Conservation (phyloP, 345 rosid genomes). For the Rhodamnia rubescens region DNA sequence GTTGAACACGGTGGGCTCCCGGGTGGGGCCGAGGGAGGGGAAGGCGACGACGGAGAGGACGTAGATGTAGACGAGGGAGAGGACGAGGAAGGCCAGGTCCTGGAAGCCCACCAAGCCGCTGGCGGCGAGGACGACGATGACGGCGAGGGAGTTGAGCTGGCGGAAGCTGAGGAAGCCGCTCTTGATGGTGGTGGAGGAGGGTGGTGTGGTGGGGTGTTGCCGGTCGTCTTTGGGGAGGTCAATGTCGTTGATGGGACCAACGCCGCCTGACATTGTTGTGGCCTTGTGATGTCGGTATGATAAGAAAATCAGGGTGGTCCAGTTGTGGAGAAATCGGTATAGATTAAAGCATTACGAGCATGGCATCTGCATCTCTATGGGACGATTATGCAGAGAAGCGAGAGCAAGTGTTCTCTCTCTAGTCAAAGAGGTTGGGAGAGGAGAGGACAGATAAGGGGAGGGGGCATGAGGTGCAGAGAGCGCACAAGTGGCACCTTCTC, state of each 20-base stretch:
- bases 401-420: background rate
- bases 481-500: background rate
- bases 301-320: background rate
- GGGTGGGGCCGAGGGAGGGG: constrained; percentile 20
- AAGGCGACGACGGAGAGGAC: constrained; percentile 50
- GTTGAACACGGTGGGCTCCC: constrained; percentile 27
- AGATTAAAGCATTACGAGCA: background rate
- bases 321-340: background rate
- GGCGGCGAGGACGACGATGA: constrained; percentile 46
- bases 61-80: constrained; percentile 51
- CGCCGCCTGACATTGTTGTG: constrained; percentile 66
- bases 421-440: background rate
- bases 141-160: constrained; percentile 57
- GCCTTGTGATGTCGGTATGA: background rate
- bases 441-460: background rate
- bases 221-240: constrained; percentile 36
- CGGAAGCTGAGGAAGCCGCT: constrained; percentile 31
- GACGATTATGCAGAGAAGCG: background rate
- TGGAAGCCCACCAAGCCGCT: constrained; percentile 49
- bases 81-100: constrained; percentile 46
- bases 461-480: background rate
- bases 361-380: background rate
- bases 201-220: constrained; percentile 2
- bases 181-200: constrained; percentile 3
- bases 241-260: constrained; percentile 55